These are phyloP conservation scores for Verticillium alfalfae DNA, from an alignment of 2,329 filamentous ascomycete species.

Conservation along the genomic window DNA sequence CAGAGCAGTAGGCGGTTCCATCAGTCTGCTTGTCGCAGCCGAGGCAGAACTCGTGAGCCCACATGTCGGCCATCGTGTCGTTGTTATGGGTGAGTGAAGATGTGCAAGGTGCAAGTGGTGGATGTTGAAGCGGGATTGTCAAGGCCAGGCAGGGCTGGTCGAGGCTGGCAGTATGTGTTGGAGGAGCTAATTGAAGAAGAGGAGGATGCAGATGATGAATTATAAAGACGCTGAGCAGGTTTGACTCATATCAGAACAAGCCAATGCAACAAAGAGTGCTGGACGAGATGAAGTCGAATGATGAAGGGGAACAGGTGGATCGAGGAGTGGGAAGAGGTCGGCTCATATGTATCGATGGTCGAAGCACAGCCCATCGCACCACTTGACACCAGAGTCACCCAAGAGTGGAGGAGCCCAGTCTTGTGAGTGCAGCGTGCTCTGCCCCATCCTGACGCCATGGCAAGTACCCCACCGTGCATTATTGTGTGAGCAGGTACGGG, in stretches of 20 bases:
- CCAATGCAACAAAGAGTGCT: slow-evolving; percentile 5
- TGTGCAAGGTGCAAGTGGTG: slow-evolving; percentile 3
- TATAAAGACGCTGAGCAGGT: slow-evolving; percentile 2
- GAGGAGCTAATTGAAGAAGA: background rate
- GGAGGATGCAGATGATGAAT: background rate
- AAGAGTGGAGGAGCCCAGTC: slow-evolving; percentile 7
- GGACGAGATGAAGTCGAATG: slow-evolving; percentile 11
- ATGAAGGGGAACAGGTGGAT: slow-evolving; percentile 7
- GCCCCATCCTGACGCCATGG: background rate
- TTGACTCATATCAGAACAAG: slow-evolving; percentile 3
- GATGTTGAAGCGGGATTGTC: background rate
- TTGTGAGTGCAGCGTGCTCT: slow-evolving; percentile 5
- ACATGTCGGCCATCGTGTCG: slow-evolving; percentile 52
- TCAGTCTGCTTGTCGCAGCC: slow-evolving; percentile 87
- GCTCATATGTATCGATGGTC: slow-evolving; percentile 14
- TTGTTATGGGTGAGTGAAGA: slow-evolving; percentile 11
- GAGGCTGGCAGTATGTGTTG: background rate
- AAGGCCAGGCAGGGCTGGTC: background rate
- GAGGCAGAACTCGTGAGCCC: slow-evolving; percentile 91
- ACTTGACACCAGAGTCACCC: slow-evolving; percentile 3
- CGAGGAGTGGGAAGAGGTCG: slow-evolving; percentile 12
- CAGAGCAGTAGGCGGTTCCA: slow-evolving; percentile 82
- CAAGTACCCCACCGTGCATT: background rate
- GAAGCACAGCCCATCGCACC: slow-evolving; percentile 9
- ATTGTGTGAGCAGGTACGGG: slow-evolving; percentile 4